A percentile compares a stretch with the other conserved stretches of the same genome.
phyloP scores from a whole-genome alignment of 1,284 basidiomycete genomes.

The Pascua guehoae region DNA sequence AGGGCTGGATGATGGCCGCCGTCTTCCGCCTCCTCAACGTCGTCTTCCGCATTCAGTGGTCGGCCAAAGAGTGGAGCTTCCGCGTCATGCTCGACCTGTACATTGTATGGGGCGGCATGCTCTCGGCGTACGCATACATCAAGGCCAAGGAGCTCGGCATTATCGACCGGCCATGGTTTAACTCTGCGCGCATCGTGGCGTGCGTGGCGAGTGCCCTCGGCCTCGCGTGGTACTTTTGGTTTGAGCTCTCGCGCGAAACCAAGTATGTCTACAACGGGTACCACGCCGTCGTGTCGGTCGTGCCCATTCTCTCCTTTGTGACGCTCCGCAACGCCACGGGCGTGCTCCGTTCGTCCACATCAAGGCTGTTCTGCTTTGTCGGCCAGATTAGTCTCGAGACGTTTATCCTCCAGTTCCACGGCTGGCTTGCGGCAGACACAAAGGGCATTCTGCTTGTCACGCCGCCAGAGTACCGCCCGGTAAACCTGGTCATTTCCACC shows the following conservation, averaged over 20 bases:
- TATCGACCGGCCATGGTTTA: conserved; percentile 67
- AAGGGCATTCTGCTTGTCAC: conserved; percentile 76
- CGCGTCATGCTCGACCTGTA: conserved; percentile 79
- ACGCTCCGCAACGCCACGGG: conserved; percentile 70
- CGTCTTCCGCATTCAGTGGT: conserved; percentile 74
- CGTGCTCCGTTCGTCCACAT: conserved; percentile 65
- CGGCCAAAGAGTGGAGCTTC: conserved; percentile 78
- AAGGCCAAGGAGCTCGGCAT: conserved; percentile 70
- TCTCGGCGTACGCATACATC: conserved; percentile 67
- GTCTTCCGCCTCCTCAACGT: conserved; percentile 63
- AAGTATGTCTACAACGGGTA: conserved; percentile 81
- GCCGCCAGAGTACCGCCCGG: conserved; percentile 68
- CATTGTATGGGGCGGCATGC: conserved; percentile 82
- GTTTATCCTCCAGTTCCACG: conserved; percentile 83
- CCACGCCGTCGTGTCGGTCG: conserved; percentile 76
- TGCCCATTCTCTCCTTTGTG: conserved; percentile 73
- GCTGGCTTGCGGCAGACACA: conserved; percentile 83
- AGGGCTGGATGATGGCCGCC: conserved; percentile 60
- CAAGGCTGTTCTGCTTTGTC: conserved; percentile 69
- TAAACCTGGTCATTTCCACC: conserved; percentile 73
- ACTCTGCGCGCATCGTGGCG: conserved; percentile 54
- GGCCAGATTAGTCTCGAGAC: conserved; percentile 79
- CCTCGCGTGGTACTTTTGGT: conserved; percentile 73
- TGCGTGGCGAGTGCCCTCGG: conserved; percentile 56
- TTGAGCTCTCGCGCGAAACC: conserved; percentile 68